Evolutionary conservation across 148 eudicot species (phyloP), one percentile per base, ranked within the genome.

Genomic region (Chenopodium album): DNA sequence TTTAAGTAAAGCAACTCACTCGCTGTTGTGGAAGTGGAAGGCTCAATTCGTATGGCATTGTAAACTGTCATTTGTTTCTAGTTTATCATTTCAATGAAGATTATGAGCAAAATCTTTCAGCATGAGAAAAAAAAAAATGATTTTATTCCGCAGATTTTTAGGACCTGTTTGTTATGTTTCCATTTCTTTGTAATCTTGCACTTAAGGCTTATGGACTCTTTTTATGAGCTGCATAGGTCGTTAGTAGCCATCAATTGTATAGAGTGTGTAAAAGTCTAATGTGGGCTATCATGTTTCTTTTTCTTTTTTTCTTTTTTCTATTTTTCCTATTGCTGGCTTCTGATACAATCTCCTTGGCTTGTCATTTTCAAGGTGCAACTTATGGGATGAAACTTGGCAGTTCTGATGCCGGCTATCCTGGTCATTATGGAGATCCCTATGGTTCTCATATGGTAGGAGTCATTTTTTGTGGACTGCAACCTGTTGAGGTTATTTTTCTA

Each of bases 351-450:
- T 80, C 44, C 44, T 44, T 85, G 46, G 28, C 64, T 75, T 73
- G 79, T 65, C 83, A 75, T 32, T 86, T 47, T 62, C 41, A 82
- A 94, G 98, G 98, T 87, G 94, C 77, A 50, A 50, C 41, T 74
- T 93, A 93, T 86, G 92, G 94, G 84, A 85, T 90, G 91, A 87
- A 84, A 71, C 88, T 81, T 81, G 84, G 86, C 75, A 88, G 91
- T 44, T 79, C 88, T 19, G 94, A 91, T 70, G 89, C 85, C 48
- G 88, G 90, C 79, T 89, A 83, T 82, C 85, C 89, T 71, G 86
- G 90, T 74, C 87, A 92, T 78, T 95, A 91, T 83, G 92, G 96
- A 67, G 90, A 92, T 82, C 91, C 89, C 80, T 95, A 93, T 84
- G 89, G 91, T 73, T 79, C 59, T 85, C 94, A 85, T 80, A 84